Evolutionary conservation across 169 alveolate genomes (phyloP).

Genomic region (Cryptosporidium ubiquitum): DNA sequence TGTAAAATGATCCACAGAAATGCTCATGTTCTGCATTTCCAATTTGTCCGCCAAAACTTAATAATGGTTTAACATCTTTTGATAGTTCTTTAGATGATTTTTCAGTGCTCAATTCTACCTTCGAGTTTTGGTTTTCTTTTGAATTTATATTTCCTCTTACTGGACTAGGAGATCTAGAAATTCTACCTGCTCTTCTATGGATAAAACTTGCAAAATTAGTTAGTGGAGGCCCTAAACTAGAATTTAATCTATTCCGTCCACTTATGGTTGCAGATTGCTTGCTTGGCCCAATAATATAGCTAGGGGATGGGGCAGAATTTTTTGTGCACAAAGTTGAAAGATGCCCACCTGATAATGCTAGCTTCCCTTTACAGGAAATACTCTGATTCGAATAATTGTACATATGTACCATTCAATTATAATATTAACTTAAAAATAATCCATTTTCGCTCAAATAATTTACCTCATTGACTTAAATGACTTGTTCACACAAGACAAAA

Average conservation of each 20-base stretch:
- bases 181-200: constrained; percentile 70
- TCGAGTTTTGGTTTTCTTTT: not conserved
- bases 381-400: constrained; percentile 5
- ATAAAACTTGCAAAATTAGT: constrained; percentile 47
- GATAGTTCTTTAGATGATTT: not conserved
- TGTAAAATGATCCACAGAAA: constrained; percentile 1
- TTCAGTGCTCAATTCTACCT: not conserved
- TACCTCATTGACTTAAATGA: not conserved
- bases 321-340: not conserved
- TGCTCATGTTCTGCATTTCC: not conserved
- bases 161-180: constrained; percentile 72
- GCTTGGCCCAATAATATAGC: constrained; percentile 67
- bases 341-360: not conserved
- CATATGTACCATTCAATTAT: constrained; percentile 21
- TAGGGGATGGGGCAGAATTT: constrained; percentile 18
- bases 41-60: not conserved
- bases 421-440: not conserved
- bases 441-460: not conserved
- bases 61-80: not conserved
- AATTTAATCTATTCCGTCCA: constrained; percentile 24
- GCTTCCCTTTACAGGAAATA: not conserved
- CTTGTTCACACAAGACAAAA: constrained; percentile 73
- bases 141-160: constrained; percentile 1
- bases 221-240: constrained; percentile 33
- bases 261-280: constrained; percentile 55